These are phyloP conservation scores for Hyaloscypha hepaticicola DNA, from an alignment of 495 filamentous ascomycete species.

Conservation along the genomic window DNA sequence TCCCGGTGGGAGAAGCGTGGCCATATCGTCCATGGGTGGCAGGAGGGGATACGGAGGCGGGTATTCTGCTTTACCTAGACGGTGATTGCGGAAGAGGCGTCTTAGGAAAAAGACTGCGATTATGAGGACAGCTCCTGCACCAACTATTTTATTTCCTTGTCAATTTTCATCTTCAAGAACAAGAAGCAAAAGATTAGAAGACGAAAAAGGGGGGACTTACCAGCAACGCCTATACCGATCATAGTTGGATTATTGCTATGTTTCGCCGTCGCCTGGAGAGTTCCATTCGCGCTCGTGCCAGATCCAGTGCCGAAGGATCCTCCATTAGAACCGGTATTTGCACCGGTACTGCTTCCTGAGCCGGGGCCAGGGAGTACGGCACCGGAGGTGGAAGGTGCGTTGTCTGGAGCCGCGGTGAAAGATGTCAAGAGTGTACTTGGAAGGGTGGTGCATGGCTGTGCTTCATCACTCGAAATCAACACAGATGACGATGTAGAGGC, in stretches of 20 bases:
- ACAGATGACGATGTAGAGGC: neutral
- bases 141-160: neutral
- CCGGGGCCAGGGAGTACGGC: neutral
- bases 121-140: neutral
- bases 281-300: neutral
- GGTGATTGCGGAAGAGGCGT: slow-evolving; percentile 1
- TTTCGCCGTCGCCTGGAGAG: neutral
- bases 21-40: neutral
- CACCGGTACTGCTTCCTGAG: neutral
- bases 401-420: neutral
- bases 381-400: neutral
- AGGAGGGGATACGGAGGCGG: neutral
- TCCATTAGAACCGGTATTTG: neutral
- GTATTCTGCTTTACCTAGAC: slow-evolving; percentile 8
- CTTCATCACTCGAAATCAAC: neutral
- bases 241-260: neutral
- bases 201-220: neutral
- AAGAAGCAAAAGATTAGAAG: neutral
- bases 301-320: neutral
- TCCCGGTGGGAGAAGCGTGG: neutral
- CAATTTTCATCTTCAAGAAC: neutral
- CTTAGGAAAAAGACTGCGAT: neutral
- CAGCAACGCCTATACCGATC: neutral
- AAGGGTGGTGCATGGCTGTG: neutral
- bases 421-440: neutral